Evolutionary conservation across 768 basidiomycete genomes (phyloP), one percentile per base, ranked within the genome.

Genomic region (Mycena latifolia): DNA sequence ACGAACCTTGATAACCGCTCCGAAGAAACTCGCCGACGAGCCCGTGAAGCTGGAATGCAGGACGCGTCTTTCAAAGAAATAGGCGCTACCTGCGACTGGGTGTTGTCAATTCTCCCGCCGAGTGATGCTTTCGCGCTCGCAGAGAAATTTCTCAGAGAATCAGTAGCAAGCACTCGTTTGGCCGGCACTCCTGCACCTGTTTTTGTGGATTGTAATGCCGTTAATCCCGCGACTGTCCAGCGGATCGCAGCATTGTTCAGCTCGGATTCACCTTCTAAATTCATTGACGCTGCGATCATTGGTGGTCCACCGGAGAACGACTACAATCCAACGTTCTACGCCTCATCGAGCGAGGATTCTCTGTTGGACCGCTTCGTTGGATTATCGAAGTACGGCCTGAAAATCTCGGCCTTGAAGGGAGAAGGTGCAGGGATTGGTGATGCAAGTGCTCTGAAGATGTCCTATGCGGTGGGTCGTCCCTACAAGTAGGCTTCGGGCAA

Each of bases 401-500:
- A 81, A 69, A 75, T 86, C 12, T 82, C 80, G 18, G 73, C 79
- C 4, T 70, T 89, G 68, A 79, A 73, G 46, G 85, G 83, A 25
- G 83, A 85, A 57, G 84, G 82, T 29, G 78, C 78, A 0, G 82
- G 82, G 3, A 77, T 87, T 25, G 87, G 88, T 6, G 86, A 85
- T 67, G 88, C 87, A 2, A 89, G 88, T 65, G 87, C 86, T 7
- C 72, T 89, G 64, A 89, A 89, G 75, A 88, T 88, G 88, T 86
- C 86, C 22, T 88, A 89, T 75, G 85, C 85, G 53, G 88, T 88
- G 57, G 72, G 84, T 7, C 22, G 39, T 39, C 17, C n/a, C 31
- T 18, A n/a, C n/a, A n/a, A n/a, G n/a, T n/a, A n/a, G n/a, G n/a
- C n/a, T n/a, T n/a, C n/a, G n/a, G n/a, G n/a, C n/a, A n/a, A n/a